Base-by-base conservation (phyloP, 371 early-diverging fungal species). In the Mucor velutinosus region DNA sequence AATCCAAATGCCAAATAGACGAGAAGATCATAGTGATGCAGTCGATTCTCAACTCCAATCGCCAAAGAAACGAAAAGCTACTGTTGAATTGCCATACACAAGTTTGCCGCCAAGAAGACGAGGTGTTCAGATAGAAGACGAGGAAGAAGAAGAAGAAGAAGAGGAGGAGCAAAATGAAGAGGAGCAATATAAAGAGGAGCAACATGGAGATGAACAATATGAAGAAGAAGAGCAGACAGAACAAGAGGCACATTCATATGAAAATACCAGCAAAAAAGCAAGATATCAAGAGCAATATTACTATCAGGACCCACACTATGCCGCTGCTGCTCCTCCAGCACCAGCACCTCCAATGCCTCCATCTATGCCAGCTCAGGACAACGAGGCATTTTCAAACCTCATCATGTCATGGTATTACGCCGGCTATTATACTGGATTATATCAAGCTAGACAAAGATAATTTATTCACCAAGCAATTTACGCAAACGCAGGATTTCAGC, bases 361-460 rank as follows among this genome's bases (percentile, higher is more conserved):
- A 14, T 53, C 60, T 7, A 21, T 32, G 5, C 32, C 29, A n/a
- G 5, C 29, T 17, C 43, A 57, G 23, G 33, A 73, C 8, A 55
- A 68, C 14, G 69, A 69, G 23, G 69, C 53, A 10, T 60, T 71
- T 27, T 71, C 85, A 25, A 87, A 88, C 68, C 70, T 90, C 67
- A 85, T 88, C 66, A 90, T 88, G 89, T 81, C 93, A 7, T 93
- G 92, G 92, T 93, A 92, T 73, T 90, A 85, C 65, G 85, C 90
- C 7, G 93, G 93, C 2, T 92, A 91, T 70, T 93, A 93, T 70
- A 88, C 90, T 41, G 93, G 89, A 35, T 74, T 87, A 35, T 89
- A 92, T 71, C 89, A 90, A 71, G 64, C 53, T 3, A 21, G 27
- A 53, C 53, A 53, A 53, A 15, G 27, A 53, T 51, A 53, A 53